Base-by-base conservation (phyloP, 768 basidiomycete genomes). In the Strobilomyces dryophilus region DNA sequence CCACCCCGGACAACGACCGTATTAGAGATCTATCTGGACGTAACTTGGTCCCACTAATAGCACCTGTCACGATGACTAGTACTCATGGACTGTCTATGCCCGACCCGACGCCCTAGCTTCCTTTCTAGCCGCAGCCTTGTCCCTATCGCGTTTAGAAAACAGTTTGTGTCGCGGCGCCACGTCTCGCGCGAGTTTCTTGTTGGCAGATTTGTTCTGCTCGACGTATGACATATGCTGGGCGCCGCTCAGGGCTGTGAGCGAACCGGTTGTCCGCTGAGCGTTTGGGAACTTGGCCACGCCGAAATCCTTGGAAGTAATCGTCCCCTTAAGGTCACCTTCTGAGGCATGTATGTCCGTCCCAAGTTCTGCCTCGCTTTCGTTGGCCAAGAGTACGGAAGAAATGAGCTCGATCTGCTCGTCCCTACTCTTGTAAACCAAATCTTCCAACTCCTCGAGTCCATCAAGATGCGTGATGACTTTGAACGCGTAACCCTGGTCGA, bases 401-500 rank as follows among this genome's bases (percentile, higher is more conserved):
- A 99, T 79, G 17, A 99, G 83, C 67, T 98, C 95, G 54, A 98
- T 95, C 73, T 98, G 95, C 65, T 97, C 91, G 61, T 92, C 85
- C 63, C 83, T 81, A 37, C 90, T 92, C 63, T 82, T 84, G 75
- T 95, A 99, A 46, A 98, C 97, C 48, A 98, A 79, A 64, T 93
- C 89, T 4, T 88, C 84, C 58, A 94, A 78, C 40, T 79, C 76
- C 53, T 95, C 87, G 26, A 98, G 77, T 9, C 97, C 97, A 57
- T 98, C 94, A 17, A 99, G 82, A 61, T 95, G 91, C 2, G 97
- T 98, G 72, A 99, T 98, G 49, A 99, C 95, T 72, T 98, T 98
- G 83, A 99, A 99, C 7, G 95, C 90, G 72, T 99, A 99, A 3
- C 97, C 95, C 72, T 98, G 95, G 67, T 99, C 97, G 64, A 99